Evolutionary conservation across 129 eudicot species (phyloP).

Genomic region (Tanacetum coccineum): DNA sequence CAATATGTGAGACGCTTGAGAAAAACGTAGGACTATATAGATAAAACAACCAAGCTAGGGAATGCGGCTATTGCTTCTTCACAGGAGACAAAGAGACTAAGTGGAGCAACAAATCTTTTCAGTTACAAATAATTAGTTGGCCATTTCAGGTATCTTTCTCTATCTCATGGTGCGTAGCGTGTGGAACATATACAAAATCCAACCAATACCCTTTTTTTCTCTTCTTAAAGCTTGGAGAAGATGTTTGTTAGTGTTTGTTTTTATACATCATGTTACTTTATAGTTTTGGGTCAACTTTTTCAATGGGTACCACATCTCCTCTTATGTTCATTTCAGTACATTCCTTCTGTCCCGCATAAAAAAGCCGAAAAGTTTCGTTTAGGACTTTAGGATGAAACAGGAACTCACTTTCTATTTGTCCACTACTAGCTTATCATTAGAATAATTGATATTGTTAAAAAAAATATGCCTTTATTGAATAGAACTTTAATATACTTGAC

Average conservation of each 20-base stretch:
- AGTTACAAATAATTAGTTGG: neutral
- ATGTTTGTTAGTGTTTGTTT: slow-evolving; percentile 35
- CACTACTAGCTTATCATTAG: neutral
- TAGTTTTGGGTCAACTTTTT: neutral
- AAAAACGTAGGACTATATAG: neutral
- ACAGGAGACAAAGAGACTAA: neutral
- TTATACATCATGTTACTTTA: slow-evolving; percentile 15
- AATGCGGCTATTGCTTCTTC: neutral
- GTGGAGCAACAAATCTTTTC: neutral
- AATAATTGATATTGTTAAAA: too few relatives aligned
- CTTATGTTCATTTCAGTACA: neutral
- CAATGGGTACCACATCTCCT: neutral
- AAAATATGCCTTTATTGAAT: neutral
- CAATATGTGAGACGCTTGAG: neutral
- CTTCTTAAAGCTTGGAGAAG: neutral
- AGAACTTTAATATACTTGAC: neutral
- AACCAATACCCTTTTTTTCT: slow-evolving; percentile 4
- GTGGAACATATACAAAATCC: slow-evolving; percentile 12
- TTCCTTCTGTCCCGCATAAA: slow-evolving; percentile 23
- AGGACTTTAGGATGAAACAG: neutral
- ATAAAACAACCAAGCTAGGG: neutral
- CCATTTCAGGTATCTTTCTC: neutral
- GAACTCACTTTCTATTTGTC: neutral
- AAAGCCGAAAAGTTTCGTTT: slow-evolving; percentile 15
- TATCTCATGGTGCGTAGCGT: neutral